phyloP scores from a whole-genome alignment of 495 filamentous ascomycete species.

The Cercophora newfieldiana region DNA sequence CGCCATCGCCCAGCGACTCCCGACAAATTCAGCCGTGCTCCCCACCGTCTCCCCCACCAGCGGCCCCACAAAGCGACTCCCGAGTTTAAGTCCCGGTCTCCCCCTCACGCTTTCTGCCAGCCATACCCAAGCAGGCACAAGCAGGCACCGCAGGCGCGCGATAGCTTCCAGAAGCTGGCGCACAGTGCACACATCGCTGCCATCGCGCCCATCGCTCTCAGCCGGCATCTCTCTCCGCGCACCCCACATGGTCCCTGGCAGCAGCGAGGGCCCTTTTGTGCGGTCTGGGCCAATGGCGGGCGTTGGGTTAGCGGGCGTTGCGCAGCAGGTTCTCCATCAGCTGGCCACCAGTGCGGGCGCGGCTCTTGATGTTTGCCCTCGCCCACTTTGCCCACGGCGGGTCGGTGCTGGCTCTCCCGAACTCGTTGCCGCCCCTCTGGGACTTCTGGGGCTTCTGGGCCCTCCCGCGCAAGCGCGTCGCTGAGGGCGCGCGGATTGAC shows the following conservation, averaged over 20 bases:
- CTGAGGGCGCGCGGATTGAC: constrained; percentile 2
- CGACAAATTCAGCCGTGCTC: constrained; percentile 13
- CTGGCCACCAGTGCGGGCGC: not conserved
- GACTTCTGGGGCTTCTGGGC: too few species aligned
- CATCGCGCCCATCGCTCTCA: not conserved
- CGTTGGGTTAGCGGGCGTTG: not conserved
- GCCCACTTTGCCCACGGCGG: not conserved
- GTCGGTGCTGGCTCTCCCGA: constrained; percentile 25
- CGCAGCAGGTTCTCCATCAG: not conserved
- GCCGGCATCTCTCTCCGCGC: not conserved
- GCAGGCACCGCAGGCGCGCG: not conserved
- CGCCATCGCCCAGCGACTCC: not conserved
- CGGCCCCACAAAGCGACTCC: constrained; percentile 46
- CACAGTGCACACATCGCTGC: not conserved
- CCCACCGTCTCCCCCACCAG: constrained; percentile 29
- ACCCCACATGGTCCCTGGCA: not conserved
- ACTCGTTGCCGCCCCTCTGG: constrained; percentile 30
- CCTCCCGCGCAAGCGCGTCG: constrained; percentile 16
- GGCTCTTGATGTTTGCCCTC: constrained; percentile 14
- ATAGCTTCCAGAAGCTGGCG: constrained; percentile 13
- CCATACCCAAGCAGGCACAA: constrained; percentile 18
- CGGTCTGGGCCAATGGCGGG: not conserved
- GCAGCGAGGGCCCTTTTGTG: not conserved
- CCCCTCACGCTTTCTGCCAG: constrained; percentile 25
- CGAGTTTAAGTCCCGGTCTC: constrained; percentile 39